These are phyloP conservation scores for Paracorniculantispora psalliotae DNA, from an alignment of 2,329 filamentous ascomycete genomes.

Conservation along the genomic window DNA sequence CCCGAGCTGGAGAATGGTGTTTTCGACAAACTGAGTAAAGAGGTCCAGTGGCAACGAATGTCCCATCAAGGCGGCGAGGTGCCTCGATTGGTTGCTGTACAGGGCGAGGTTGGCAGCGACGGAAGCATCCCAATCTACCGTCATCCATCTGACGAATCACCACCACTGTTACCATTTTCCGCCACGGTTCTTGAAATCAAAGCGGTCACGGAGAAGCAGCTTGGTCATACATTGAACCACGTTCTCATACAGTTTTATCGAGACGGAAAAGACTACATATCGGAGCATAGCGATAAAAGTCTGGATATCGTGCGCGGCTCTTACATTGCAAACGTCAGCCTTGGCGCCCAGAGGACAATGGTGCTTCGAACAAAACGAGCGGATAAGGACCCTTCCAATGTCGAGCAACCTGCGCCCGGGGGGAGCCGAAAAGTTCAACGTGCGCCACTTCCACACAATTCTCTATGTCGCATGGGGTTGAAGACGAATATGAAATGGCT, in stretches of 20 bases:
- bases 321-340: constrained; percentile 85
- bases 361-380: constrained; percentile 75
- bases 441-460: constrained; percentile 78
- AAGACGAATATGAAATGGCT: constrained; percentile 82
- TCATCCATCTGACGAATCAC: constrained; percentile 85
- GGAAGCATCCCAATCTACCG: constrained; percentile 86
- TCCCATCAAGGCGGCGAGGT: constrained; percentile 87
- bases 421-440: constrained; percentile 56
- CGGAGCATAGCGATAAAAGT: constrained; percentile 95
- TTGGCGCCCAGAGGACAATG: constrained; percentile 92
- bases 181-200: constrained; percentile 66
- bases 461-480: constrained; percentile 76
- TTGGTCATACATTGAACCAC: constrained; percentile 84
- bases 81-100: constrained; percentile 83
- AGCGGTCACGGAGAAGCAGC: constrained; percentile 59
- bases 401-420: constrained; percentile 15
- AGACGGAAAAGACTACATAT: constrained; percentile 84
- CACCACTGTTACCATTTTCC: constrained; percentile 71
- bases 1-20: constrained; percentile 48
- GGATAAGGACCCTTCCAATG: constrained; percentile 34
- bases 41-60: constrained; percentile 89
- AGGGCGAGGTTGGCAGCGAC: constrained; percentile 64
- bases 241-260: constrained; percentile 91
- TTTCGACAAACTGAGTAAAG: constrained; percentile 65
- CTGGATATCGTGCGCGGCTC: constrained; percentile 79